Conservation (phyloP, 2,329 filamentous ascomycete species). For the Xylariaceae sp. region DNA sequence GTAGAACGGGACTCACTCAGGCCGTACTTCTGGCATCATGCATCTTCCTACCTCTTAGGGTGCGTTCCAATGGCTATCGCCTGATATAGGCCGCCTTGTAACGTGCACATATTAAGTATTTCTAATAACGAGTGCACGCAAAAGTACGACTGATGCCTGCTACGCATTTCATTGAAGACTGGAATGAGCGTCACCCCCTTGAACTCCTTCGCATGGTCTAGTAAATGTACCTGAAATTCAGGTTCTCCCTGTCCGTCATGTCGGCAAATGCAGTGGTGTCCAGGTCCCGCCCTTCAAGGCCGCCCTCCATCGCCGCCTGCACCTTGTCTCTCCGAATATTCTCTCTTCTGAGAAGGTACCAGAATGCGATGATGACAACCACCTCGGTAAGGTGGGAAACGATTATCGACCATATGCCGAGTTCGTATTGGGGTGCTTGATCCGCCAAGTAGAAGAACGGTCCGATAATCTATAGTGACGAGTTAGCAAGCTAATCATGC, state of each 20-base stretch:
- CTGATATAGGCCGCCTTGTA: too few relatives aligned
- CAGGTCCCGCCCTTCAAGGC: slow-evolving; percentile 43
- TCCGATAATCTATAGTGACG: slow-evolving; percentile 38
- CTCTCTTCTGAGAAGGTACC: slow-evolving; percentile 45
- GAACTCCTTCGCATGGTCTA: slow-evolving; percentile 8
- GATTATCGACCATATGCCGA: slow-evolving; percentile 56
- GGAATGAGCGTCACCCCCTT: not conserved
- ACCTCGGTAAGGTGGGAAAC: slow-evolving; percentile 51
- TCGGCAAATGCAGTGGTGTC: slow-evolving; percentile 49
- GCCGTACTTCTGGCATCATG: too few relatives aligned
- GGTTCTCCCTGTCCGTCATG: slow-evolving; percentile 50
- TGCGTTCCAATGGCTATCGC: too few relatives aligned
- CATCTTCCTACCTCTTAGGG: too few relatives aligned
- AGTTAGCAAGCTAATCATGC: slow-evolving; percentile 6
- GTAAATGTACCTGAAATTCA: slow-evolving; percentile 40
- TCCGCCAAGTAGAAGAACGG: slow-evolving; percentile 50
- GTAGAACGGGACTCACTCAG: not conserved
- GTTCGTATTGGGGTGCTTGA: slow-evolving; percentile 46
- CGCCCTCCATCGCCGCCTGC: slow-evolving; percentile 34
- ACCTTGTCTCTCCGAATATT: slow-evolving; percentile 47
- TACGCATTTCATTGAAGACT: not conserved
- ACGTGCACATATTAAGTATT: not conserved
- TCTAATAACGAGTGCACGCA: not conserved
- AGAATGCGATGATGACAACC: slow-evolving; percentile 43
- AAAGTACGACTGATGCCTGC: not conserved